Percentiles rank a stretch among this genome's conserved stretches.
These are phyloP conservation scores for Pezicula radicicola DNA, from an alignment of 2,329 filamentous ascomycete genomes.

Conservation along the genomic window DNA sequence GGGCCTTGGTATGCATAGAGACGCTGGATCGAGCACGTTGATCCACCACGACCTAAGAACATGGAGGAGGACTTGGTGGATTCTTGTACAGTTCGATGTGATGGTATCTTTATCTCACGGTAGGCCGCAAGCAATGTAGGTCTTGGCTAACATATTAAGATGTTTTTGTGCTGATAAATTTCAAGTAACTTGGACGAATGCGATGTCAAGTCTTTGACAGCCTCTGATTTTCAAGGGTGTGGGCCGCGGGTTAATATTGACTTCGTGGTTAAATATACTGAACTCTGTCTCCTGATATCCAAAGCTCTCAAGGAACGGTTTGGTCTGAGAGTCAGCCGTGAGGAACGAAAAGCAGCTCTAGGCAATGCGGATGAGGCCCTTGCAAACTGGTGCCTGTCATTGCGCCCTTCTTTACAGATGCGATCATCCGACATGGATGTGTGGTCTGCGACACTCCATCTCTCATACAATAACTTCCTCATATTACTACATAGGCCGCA, in stretches of 20 bases:
- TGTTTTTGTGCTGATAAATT: not conserved
- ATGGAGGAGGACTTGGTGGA: conserved; percentile 36
- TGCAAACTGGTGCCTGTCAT: conserved; percentile 1
- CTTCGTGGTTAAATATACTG: conserved; percentile 44
- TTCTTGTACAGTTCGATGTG: conserved; percentile 34
- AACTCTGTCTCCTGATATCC: conserved; percentile 48
- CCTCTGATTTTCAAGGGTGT: conserved; percentile 44
- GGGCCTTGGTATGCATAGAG: conserved; percentile 84
- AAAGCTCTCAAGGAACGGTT: conserved; percentile 36
- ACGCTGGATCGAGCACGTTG: conserved; percentile 57
- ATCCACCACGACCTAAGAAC: conserved; percentile 4
- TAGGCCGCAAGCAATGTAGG: conserved; percentile 45
- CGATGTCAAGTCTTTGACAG: conserved; percentile 42
- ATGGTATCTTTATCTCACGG: conserved; percentile 55
- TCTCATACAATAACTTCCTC: conserved; percentile 40
- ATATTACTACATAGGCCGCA: conserved; percentile 41
- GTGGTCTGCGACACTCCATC: conserved; percentile 27
- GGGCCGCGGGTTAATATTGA: conserved; percentile 39
- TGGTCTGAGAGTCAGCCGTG: conserved; percentile 14
- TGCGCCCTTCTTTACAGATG: conserved; percentile 7
- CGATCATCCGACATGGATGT: conserved; percentile 37
- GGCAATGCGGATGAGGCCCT: not conserved
- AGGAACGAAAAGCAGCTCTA: conserved; percentile 1
- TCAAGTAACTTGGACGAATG: conserved; percentile 45
- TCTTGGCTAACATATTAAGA: not conserved